These are phyloP conservation scores for Ceratobasidium sp. DNA, from an alignment of 1,284 basidiomycete species.

Conservation along the genomic window DNA sequence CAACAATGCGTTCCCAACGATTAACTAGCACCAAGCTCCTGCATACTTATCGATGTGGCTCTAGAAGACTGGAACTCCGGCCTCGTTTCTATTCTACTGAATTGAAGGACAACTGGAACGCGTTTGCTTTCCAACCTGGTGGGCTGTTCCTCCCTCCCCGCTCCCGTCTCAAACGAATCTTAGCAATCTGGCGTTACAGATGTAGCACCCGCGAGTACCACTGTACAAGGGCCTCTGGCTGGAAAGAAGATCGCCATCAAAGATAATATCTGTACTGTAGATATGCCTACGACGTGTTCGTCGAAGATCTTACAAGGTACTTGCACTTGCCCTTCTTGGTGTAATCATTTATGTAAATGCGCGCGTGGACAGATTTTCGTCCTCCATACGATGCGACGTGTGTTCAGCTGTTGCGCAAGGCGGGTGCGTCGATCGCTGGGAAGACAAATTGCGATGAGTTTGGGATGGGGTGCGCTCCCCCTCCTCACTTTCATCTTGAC, in stretches of 20 bases:
- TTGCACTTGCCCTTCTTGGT: constrained; percentile 47
- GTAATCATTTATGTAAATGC: neutral
- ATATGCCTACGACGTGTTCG: constrained; percentile 82
- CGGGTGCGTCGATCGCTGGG: constrained; percentile 82
- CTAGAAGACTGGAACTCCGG: too few relatives aligned
- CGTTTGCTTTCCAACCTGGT: constrained; percentile 35
- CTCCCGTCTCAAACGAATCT: neutral
- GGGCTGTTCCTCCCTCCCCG: neutral
- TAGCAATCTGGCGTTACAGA: neutral
- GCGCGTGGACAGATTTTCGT: constrained; percentile 67
- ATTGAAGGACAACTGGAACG: constrained; percentile 32
- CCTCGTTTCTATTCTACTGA: constrained; percentile 2
- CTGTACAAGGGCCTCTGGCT: constrained; percentile 4
- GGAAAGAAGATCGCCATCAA: constrained; percentile 74
- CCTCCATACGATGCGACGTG: constrained; percentile 93
- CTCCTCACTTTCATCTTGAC: constrained; percentile 4
- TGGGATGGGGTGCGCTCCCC: constrained; percentile 87
- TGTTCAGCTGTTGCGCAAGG: constrained; percentile 71
- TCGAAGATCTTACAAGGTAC: constrained; percentile 79
- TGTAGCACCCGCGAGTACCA: neutral
- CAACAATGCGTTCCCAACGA: constrained; percentile 16
- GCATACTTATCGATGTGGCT: neutral
- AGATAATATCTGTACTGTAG: constrained; percentile 84
- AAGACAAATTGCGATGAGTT: constrained; percentile 99
- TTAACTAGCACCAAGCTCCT: neutral